These are phyloP conservation scores for Carex littledalei DNA, from an alignment of 176 grass and related monocot genomes.

Conservation along the genomic window DNA sequence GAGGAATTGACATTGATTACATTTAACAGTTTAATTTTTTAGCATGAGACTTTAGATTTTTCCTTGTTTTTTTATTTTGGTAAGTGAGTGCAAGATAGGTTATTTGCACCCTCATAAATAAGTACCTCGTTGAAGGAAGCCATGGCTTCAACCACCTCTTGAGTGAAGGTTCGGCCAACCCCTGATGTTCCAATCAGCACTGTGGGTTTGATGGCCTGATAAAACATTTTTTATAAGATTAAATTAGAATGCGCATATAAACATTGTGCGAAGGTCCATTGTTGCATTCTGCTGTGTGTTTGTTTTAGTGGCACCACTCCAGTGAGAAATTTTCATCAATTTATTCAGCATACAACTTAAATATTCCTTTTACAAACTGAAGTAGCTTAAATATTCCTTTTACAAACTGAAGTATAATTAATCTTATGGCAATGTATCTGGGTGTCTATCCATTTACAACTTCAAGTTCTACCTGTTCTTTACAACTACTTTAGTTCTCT, in stretches of 20 bases:
- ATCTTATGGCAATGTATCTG: not conserved
- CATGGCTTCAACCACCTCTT: constrained; percentile 87
- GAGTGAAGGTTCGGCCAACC: constrained; percentile 72
- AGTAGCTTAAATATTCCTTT: no score
- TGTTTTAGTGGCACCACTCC: constrained; percentile 2
- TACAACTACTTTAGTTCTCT: not conserved
- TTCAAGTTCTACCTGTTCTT: not conserved
- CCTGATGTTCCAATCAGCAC: constrained; percentile 95
- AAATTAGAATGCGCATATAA: constrained; percentile 1
- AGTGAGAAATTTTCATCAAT: not conserved
- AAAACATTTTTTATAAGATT: constrained; percentile 8
- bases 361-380: no score
- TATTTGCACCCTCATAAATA: not conserved
- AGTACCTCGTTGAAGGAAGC: constrained; percentile 78
- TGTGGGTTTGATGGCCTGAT: constrained; percentile 85
- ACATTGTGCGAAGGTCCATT: not conserved
- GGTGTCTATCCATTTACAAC: not conserved
- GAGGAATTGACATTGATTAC: not conserved
- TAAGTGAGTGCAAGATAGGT: not conserved
- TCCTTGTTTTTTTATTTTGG: not conserved
- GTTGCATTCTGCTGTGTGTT: not conserved
- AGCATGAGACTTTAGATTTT: not conserved
- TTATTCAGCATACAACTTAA: not conserved
- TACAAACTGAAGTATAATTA: not conserved
- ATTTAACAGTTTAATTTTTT: not conserved